A percentile compares a stretch with the other conserved stretches of the same genome.
phyloP scores from a whole-genome alignment of 805 yeast species.

The Candida odintsovae region DNA sequence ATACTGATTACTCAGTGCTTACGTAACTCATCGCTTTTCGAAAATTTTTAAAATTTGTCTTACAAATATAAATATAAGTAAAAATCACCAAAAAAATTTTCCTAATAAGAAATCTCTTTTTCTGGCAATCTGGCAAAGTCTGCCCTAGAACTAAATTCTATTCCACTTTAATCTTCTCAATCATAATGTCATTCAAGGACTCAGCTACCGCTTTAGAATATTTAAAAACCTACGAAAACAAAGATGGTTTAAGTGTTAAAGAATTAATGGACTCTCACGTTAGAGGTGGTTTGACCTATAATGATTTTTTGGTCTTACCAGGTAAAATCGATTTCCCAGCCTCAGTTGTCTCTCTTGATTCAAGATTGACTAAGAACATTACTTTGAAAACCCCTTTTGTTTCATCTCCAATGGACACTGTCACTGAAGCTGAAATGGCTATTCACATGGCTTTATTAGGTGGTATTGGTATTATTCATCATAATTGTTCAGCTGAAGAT shows the following conservation, averaged over 20 bases:
- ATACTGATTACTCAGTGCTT: background rate
- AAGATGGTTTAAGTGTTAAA: conserved; percentile 82
- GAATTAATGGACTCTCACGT: conserved; percentile 82
- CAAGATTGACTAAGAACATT: conserved; percentile 88
- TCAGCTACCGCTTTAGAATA: conserved; percentile 59
- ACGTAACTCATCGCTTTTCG: background rate
- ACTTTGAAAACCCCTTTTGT: conserved; percentile 90
- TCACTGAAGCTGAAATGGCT: conserved; percentile 96
- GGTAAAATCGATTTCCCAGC: conserved; percentile 92
- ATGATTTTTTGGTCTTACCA: conserved; percentile 92
- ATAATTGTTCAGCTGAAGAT: conserved; percentile 93
- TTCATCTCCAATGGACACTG: conserved; percentile 99
- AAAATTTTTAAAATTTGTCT: background rate
- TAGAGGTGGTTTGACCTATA: conserved; percentile 97
- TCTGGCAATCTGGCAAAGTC: conserved; percentile 25
- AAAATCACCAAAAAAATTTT: background rate
- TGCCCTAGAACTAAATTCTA: conserved; percentile 14
- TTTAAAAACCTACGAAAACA: conserved; percentile 57
- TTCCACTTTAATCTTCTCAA: background rate
- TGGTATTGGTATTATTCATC: conserved; percentile 98
- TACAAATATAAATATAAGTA: conserved; percentile 1
- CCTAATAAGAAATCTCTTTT: conserved; percentile 7
- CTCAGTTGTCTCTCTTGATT: conserved; percentile 66
- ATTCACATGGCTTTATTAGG: conserved; percentile 97
- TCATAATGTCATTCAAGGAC: conserved; percentile 31